Conservation (phyloP, 116 monocot genomes). For the Phalaenopsis hybrid region DNA sequence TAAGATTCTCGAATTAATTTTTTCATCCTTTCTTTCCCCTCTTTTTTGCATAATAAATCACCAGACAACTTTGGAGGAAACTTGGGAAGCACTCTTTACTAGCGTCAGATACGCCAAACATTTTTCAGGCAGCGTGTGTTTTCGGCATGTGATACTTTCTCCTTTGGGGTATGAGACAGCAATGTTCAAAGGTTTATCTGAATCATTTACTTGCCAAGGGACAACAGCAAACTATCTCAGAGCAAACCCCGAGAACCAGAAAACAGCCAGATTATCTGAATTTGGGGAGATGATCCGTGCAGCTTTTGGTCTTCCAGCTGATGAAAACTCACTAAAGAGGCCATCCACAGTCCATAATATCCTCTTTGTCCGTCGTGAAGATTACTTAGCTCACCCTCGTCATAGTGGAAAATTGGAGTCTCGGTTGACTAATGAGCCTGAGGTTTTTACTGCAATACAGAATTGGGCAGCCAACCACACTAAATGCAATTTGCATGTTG, state of each 20-base stretch:
- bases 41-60: neutral
- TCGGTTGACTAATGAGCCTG: conserved; percentile 73
- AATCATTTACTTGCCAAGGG: conserved; percentile 65
- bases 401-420: conserved; percentile 77
- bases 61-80: conserved; percentile 83
- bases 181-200: conserved; percentile 80
- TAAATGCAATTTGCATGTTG: conserved; percentile 61
- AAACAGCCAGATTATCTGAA: conserved; percentile 72
- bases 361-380: conserved; percentile 86
- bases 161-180: conserved; percentile 96
- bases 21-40: neutral
- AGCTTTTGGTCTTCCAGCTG: conserved; percentile 44
- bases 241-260: conserved; percentile 37
- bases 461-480: conserved; percentile 48
- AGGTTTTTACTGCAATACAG: conserved; percentile 57
- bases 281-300: conserved; percentile 89
- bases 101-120: conserved; percentile 80
- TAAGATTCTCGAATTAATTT: neutral
- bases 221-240: conserved; percentile 29
- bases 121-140: conserved; percentile 77
- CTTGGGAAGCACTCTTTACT: conserved; percentile 90
- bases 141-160: conserved; percentile 72
- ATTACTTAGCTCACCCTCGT: conserved; percentile 92
- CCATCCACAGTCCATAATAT: conserved; percentile 40
- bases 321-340: conserved; percentile 21